Evolutionary conservation across 1,284 basidiomycete genomes (phyloP), one percentile per base, ranked within the genome.

Genomic region (Trichosporon faecale): DNA sequence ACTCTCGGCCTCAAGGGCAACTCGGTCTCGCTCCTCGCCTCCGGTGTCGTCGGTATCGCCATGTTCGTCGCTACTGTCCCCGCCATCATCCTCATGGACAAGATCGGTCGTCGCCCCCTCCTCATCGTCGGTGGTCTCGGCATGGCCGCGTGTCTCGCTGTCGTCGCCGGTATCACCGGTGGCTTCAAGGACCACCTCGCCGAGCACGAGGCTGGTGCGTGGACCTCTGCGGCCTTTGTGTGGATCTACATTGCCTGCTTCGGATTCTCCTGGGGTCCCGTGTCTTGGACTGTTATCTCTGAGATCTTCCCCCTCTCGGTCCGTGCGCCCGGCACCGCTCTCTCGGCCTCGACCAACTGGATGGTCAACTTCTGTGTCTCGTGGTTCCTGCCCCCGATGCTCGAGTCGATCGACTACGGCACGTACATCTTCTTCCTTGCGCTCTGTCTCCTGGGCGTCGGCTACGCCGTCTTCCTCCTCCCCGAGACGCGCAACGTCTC

Each of bases 41-140:
- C 80, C 18, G 79, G 80, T 49, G 77, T 83, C 64, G 78, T 81
- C 68, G 81, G 81, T 14, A 78, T 78, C 25, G 71, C 72, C 71
- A 81, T 78, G 71, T 78, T 78, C 61, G 70, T 80, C 49, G 76
- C 72, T 1, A 82, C 79, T 35, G 68, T 82, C 69, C 78, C 77
- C 4, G 71, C 77, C 14, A 69, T 80, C 18, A 66, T 78, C 37
- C 61, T 75, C 65, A 71, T 80, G 46, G 78, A 79, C 73, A 75
- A 71, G 64, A 64, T 75, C 44, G 77, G 78, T 16, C 66, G 78
- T 31, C 70, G 73, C 16, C 78, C 76, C 2, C 67, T 76, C 9
- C 35, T 76, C 64, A 73, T 75, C 52, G 37, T 68, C 5, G 76
- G 76, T 21, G 76, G 70, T 11, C 65, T 76, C 31, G 70, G 72